Percentiles rank a stretch among this genome's conserved stretches.
phyloP scores from a whole-genome alignment of 495 filamentous ascomycete species.

The Patellaria atrata region DNA sequence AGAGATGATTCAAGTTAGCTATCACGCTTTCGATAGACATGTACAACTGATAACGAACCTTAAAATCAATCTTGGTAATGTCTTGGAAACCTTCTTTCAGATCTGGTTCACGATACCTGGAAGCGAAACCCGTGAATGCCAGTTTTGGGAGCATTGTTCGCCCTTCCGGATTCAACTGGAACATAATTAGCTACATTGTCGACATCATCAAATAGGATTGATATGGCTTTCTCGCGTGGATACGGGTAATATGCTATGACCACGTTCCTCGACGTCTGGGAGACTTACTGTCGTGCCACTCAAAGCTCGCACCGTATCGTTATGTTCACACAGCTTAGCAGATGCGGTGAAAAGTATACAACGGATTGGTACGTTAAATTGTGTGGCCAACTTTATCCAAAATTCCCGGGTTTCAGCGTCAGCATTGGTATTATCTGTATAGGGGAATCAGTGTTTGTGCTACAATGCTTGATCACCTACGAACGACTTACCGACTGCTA shows the following conservation, averaged over 20 bases:
- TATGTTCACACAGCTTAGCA: slow-evolving; percentile 67
- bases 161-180: slow-evolving; percentile 66
- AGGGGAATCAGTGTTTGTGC: slow-evolving; percentile 4
- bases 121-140: slow-evolving; percentile 61
- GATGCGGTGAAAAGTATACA: slow-evolving; percentile 73
- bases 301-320: slow-evolving; percentile 69
- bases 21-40: slow-evolving; percentile 5
- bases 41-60: slow-evolving; percentile 32
- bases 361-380: slow-evolving; percentile 59
- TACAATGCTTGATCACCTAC: neutral
- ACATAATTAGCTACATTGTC: slow-evolving; percentile 3
- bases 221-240: neutral
- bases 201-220: neutral
- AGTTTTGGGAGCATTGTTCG: slow-evolving; percentile 58
- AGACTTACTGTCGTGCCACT: slow-evolving; percentile 33
- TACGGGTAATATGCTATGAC: neutral
- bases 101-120: slow-evolving; percentile 57
- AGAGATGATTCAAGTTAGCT: neutral
- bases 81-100: slow-evolving; percentile 72
- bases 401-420: slow-evolving; percentile 55
- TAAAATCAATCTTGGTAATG: slow-evolving; percentile 54
- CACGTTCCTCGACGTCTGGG: slow-evolving; percentile 17
- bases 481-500: slow-evolving; percentile 50
- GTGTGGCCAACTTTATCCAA: slow-evolving; percentile 62
- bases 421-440: slow-evolving; percentile 82